Evolutionary conservation across 257 asterid species (phyloP), one percentile per base, ranked within the genome.

Genomic region (Gentiana dahurica): DNA sequence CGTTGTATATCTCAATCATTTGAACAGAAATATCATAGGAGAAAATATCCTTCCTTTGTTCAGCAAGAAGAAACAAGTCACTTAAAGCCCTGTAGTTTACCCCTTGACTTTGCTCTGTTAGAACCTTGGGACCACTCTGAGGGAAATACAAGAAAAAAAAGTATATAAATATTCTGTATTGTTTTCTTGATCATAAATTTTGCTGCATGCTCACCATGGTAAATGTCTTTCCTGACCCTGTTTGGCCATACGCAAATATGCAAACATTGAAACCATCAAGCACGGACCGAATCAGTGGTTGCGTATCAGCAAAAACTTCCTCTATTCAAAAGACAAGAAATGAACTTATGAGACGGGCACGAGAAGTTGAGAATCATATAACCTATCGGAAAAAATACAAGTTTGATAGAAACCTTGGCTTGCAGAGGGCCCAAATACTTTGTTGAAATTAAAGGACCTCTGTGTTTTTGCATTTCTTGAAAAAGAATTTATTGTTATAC

Each of bases 181-280:
- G 61, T 66, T 24, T 24, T 8, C 48, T 59, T 36, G 12, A 12
- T 35, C 53, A 8, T 44, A 9, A 69, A 36, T 3, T 12, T 44
- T 4, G 33, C 58, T 58, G 62, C 46, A 24, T 57, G 54, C 78
- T 65, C 63, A 91, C 98, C 98, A 91, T 91, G 11, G 98, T 91
- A 71, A 54, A 85, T 38, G 98, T 91, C 71, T 91, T 91, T 74
- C 98, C 98, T 32, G 98, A 91, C 58, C 98, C 98, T 1, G 98
- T 91, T 71, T 91, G 98, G n/a, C 98, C 98, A 69, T 87, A 91
- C 49, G 98, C 98, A 55, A 91, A 91, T 54, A 91, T 91, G 75
- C 98, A 91, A 24, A 91, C 95, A 49, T 91, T 87, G 67, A 76
- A 91, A 64, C 98, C 98, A 81, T 91, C 98, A 65, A 91, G 95